phyloP scores from a whole-genome alignment of 2,329 filamentous ascomycete species.

The Epichloe hybrida region DNA sequence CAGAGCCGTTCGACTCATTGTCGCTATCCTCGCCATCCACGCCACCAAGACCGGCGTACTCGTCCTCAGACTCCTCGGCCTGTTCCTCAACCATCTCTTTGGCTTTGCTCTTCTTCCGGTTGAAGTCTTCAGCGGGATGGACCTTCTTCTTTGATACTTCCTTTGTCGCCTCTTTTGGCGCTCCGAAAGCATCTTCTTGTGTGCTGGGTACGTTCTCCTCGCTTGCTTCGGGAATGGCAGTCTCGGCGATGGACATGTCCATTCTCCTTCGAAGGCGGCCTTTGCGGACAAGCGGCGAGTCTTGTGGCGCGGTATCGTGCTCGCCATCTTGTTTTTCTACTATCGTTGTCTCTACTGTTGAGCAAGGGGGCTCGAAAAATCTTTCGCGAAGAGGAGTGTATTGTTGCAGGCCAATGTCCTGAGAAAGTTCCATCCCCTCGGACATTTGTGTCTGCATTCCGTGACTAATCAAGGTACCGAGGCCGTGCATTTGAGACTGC shows the following conservation, averaged over 20 bases:
- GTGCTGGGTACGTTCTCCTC: constrained; percentile 1
- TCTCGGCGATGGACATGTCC: constrained; percentile 12
- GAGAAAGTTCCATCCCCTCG: constrained; percentile 61
- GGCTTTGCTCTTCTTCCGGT: constrained; percentile 78
- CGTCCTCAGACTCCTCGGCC: constrained; percentile 94
- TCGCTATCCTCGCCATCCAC: constrained; percentile 78
- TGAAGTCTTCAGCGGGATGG: constrained; percentile 42
- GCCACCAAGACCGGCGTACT: constrained; percentile 89
- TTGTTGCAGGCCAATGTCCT: constrained; percentile 64
- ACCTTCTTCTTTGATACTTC: constrained; percentile 38
- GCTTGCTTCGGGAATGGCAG: background rate
- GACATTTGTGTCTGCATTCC: constrained; percentile 46
- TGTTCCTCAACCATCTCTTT: constrained; percentile 83
- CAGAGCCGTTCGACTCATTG: constrained; percentile 53
- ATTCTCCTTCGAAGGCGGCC: constrained; percentile 37
- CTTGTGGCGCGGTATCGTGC: constrained; percentile 28
- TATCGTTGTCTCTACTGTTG: constrained; percentile 59
- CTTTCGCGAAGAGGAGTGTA: constrained; percentile 58
- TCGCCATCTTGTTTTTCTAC: constrained; percentile 19
- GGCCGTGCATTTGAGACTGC: constrained; percentile 45
- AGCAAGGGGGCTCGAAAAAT: constrained; percentile 50
- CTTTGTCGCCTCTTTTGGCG: constrained; percentile 54
- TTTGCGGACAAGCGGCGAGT: constrained; percentile 53
- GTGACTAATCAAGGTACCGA: constrained; percentile 40
- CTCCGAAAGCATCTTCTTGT: constrained; percentile 43